phyloP scores from a whole-genome alignment of 345 rosid genomes.

The Durio zibethinus region DNA sequence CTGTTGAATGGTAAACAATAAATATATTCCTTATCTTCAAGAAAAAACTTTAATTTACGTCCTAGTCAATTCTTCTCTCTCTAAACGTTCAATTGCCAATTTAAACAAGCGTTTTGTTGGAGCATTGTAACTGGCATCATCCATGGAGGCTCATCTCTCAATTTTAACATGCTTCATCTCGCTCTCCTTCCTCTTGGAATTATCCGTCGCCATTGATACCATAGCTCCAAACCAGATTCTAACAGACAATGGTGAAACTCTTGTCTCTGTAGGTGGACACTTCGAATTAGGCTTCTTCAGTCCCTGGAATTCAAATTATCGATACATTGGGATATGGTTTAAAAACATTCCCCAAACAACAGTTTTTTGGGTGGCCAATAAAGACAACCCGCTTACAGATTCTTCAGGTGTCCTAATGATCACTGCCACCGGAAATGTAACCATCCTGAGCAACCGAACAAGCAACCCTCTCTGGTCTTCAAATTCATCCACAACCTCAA shows the following conservation, averaged over 20 bases:
- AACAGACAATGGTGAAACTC: slow-evolving; percentile 8
- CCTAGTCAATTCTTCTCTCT: background rate
- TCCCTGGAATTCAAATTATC: slow-evolving; percentile 16
- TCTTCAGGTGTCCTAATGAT: background rate
- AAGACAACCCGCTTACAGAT: slow-evolving; percentile 12
- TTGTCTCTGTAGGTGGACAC: slow-evolving; percentile 25
- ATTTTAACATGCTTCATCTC: background rate
- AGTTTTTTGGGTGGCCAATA: slow-evolving; percentile 43
- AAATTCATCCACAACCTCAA: slow-evolving; percentile 16
- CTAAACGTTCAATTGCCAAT: background rate
- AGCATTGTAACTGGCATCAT: background rate
- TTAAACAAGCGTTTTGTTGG: background rate
- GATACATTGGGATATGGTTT: slow-evolving; percentile 44
- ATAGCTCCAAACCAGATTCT: background rate
- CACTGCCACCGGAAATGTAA: background rate
- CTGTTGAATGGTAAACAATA: background rate
- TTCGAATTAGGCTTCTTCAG: slow-evolving; percentile 43
- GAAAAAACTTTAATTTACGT: background rate
- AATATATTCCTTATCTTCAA: background rate
- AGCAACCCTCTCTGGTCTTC: slow-evolving; percentile 40
- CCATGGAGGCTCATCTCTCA: background rate
- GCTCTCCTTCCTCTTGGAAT: background rate
- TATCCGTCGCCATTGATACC: background rate
- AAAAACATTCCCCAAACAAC: slow-evolving; percentile 24
- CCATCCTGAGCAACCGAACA: background rate